phyloP scores from a whole-genome alignment of 148 eudicot species.

The Spergularia marina region DNA sequence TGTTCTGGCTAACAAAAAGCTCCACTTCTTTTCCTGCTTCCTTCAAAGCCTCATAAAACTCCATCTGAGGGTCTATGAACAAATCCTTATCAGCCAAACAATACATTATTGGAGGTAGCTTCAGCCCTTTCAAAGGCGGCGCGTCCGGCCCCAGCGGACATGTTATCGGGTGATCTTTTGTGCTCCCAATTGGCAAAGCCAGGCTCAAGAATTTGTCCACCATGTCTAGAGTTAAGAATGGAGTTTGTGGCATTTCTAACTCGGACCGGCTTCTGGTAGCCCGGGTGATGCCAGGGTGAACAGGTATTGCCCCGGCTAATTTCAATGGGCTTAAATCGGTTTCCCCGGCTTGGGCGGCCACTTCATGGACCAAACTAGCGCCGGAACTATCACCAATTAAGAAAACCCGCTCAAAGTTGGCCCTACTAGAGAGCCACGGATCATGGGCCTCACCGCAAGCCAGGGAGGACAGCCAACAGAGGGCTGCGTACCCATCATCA shows the following conservation, averaged over 20 bases:
- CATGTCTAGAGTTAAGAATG: slow-evolving; percentile 77
- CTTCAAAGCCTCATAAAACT: slow-evolving; percentile 67
- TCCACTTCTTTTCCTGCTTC: slow-evolving; percentile 55
- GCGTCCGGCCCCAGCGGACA: slow-evolving; percentile 78
- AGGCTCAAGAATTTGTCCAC: slow-evolving; percentile 64
- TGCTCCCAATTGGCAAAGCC: slow-evolving; percentile 61
- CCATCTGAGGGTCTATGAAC: slow-evolving; percentile 74
- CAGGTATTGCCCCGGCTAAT: slow-evolving; percentile 55
- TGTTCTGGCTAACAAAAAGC: slow-evolving; percentile 45
- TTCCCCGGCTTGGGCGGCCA: slow-evolving; percentile 53
- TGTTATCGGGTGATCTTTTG: slow-evolving; percentile 69
- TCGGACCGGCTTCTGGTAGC: slow-evolving; percentile 65
- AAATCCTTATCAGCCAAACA: slow-evolving; percentile 78
- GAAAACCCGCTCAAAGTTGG: slow-evolving; percentile 60
- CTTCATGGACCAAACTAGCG: slow-evolving; percentile 66
- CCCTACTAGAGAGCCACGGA: slow-evolving; percentile 37
- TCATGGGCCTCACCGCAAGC: slow-evolving; percentile 30
- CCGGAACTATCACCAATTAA: slow-evolving; percentile 88
- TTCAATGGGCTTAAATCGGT: slow-evolving; percentile 35
- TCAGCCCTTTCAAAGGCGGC: slow-evolving; percentile 37
- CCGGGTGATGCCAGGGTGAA: slow-evolving; percentile 72
- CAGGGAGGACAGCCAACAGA: slow-evolving; percentile 54
- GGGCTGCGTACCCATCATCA: slow-evolving; percentile 54
- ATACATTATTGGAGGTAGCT: slow-evolving; percentile 54
- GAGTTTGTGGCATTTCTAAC: slow-evolving; percentile 65